These are phyloP conservation scores for Epichloe scottii DNA, from an alignment of 2,329 filamentous ascomycete genomes.

Conservation along the genomic window DNA sequence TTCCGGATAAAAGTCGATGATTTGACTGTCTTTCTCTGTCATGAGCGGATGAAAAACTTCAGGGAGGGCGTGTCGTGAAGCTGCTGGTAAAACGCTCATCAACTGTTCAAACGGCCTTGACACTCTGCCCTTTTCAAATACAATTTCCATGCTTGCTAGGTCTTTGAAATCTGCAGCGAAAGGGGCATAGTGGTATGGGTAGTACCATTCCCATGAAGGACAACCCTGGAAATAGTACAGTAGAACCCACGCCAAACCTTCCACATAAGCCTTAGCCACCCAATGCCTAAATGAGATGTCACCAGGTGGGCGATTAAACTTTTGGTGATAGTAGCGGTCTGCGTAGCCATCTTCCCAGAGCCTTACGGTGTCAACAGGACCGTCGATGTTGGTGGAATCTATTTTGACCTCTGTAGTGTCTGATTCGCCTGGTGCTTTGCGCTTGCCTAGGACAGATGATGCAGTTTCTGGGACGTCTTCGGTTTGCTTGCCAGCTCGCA, in stretches of 20 bases:
- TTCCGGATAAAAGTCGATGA: constrained; percentile 95
- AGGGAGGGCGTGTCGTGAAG: constrained; percentile 83
- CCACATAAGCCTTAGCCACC: constrained; percentile 83
- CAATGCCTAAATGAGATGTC: constrained; percentile 79
- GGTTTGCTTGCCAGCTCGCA: constrained; percentile 36
- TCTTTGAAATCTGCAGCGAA: constrained; percentile 92
- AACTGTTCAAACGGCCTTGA: constrained; percentile 93
- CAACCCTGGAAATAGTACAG: constrained; percentile 98
- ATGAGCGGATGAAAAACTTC: constrained; percentile 82
- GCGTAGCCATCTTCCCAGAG: constrained; percentile 94
- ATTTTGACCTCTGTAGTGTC: neutral
- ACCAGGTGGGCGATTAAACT: constrained; percentile 72
- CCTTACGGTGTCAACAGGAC: constrained; percentile 66
- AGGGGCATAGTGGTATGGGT: constrained; percentile 95
- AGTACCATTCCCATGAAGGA: constrained; percentile 98
- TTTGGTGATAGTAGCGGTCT: constrained; percentile 93
- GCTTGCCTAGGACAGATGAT: constrained; percentile 51
- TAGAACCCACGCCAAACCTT: constrained; percentile 90
- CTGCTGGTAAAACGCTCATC: constrained; percentile 93
- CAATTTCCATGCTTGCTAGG: constrained; percentile 63
- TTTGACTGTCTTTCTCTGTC: constrained; percentile 75
- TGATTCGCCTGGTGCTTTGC: constrained; percentile 47
- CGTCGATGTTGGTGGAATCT: constrained; percentile 25
- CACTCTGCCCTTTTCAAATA: constrained; percentile 71
- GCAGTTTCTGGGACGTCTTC: constrained; percentile 18